Percentiles rank a stretch among this genome's conserved stretches.
phyloP scores from a whole-genome alignment of 257 asterid genomes.

The Thymus quinquecostatus region DNA sequence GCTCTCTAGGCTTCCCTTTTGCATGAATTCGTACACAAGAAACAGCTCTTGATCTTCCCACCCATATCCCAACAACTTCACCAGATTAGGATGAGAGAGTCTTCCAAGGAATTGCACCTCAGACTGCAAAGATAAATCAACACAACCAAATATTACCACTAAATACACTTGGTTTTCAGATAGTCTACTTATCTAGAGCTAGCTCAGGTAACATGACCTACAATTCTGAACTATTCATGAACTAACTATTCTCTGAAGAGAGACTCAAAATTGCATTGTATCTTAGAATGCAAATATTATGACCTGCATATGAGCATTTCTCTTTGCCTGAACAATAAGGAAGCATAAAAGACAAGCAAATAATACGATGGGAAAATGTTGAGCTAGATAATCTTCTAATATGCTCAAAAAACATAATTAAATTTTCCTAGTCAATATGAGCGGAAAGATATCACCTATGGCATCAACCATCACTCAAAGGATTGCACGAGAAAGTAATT shows the following conservation, averaged over 20 bases:
- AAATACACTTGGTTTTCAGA: not conserved
- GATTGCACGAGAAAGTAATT: not conserved
- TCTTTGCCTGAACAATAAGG: not conserved
- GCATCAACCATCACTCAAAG: not conserved
- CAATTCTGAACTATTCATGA: not conserved
- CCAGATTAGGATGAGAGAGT: conserved; percentile 53
- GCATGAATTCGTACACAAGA: conserved; percentile 46
- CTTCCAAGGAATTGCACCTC: conserved; percentile 51
- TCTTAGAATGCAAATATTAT: not conserved
- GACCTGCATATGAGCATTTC: not conserved
- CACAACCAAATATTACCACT: not conserved
- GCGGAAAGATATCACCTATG: not conserved
- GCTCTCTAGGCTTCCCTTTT: conserved; percentile 41
- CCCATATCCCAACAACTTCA: conserved; percentile 50
- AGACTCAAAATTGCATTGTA: too few species aligned
- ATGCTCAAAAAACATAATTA: conserved; percentile 2
- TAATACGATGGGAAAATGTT: not conserved
- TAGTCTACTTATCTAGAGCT: not conserved
- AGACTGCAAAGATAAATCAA: conserved; percentile 37
- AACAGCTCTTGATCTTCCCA: conserved; percentile 34
- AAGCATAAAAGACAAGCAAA: not conserved
- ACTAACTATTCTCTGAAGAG: not conserved
- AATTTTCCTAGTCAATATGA: not conserved
- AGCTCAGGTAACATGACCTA: not conserved
- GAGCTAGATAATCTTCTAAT: conserved; percentile 1